phyloP scores from a whole-genome alignment of 192 early-diverging fungal genomes.

The Coemansia sp. region DNA sequence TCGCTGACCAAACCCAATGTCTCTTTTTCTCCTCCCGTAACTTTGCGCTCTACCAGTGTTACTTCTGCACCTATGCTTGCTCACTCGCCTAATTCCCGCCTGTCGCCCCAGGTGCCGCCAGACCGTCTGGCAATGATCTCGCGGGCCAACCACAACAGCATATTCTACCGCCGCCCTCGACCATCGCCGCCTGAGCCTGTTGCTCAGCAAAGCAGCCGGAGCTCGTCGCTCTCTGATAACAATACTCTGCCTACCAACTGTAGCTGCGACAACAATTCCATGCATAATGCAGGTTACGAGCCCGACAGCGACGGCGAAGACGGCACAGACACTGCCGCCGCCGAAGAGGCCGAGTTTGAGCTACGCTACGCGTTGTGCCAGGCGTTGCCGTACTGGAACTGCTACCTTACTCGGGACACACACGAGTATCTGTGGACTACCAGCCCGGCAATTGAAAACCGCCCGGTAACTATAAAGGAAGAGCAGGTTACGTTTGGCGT shows the following conservation, averaged over 20 bases:
- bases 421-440: constrained; percentile 22
- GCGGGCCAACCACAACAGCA: constrained; percentile 20
- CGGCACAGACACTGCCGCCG: neutral
- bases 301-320: constrained; percentile 1
- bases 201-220: neutral
- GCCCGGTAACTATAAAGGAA: constrained; percentile 6
- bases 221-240: neutral
- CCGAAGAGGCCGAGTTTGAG: neutral
- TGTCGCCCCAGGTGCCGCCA: constrained; percentile 1
- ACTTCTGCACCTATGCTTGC: neutral
- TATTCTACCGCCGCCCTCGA: constrained; percentile 30
- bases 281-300: constrained; percentile 14
- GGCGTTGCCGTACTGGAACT: constrained; percentile 34
- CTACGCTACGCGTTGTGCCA: constrained; percentile 15
- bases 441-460: neutral
- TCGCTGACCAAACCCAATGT: neutral
- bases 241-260: neutral
- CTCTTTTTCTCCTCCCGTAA: constrained; percentile 1
- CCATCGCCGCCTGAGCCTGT: constrained; percentile 2
- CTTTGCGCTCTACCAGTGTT: neutral
- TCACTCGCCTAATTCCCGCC: neutral
- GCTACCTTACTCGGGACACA: constrained; percentile 25
- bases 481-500: neutral
- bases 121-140: constrained; percentile 10
- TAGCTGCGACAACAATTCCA: neutral